These are phyloP conservation scores for Aspergillus neoniger DNA, from an alignment of 2,329 filamentous ascomycete species.

Conservation along the genomic window DNA sequence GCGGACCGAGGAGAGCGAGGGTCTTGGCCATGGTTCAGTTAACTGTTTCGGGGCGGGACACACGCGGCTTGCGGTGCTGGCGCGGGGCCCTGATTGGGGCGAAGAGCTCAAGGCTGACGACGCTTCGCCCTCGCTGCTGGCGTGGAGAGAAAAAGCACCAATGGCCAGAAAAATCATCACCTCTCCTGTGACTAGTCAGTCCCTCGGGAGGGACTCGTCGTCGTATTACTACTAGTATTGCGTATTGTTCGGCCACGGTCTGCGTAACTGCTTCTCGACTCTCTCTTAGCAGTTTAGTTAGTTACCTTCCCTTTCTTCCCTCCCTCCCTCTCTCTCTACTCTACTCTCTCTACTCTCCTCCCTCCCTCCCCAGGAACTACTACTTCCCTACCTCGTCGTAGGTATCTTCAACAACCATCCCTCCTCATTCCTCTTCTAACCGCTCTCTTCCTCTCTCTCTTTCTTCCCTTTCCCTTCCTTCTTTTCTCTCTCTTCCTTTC, in stretches of 20 bases:
- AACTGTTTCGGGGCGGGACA: constrained; percentile 33
- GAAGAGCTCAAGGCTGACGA: constrained; percentile 38
- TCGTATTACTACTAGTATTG: constrained; percentile 4
- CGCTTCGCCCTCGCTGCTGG: constrained; percentile 31
- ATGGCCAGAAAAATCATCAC: constrained; percentile 15
- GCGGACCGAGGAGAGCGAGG: constrained; percentile 20
- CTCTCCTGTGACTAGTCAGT: constrained; percentile 15
- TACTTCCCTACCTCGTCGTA: not conserved
- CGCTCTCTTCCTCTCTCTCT: constrained; percentile 6
- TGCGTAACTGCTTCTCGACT: not conserved
- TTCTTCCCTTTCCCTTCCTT: constrained; percentile 10
- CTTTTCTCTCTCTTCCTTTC: constrained; percentile 17
- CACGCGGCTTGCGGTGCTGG: constrained; percentile 39
- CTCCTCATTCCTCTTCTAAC: not conserved
- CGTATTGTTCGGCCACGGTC: not conserved
- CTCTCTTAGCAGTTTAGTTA: too few species aligned
- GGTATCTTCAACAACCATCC: not conserved
- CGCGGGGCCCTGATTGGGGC: constrained; percentile 39
- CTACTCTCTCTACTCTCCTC: constrained; percentile 10
- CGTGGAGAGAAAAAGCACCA: constrained; percentile 20
- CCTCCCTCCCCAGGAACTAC: not conserved
- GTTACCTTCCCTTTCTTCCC: not conserved
- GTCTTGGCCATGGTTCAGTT: constrained; percentile 33
- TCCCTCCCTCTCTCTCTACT: constrained; percentile 2
- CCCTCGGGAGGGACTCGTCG: constrained; percentile 17